Evolutionary conservation across 2,329 filamentous ascomycete genomes (phyloP).

Genomic region (Pyrenophora seminiperda): DNA sequence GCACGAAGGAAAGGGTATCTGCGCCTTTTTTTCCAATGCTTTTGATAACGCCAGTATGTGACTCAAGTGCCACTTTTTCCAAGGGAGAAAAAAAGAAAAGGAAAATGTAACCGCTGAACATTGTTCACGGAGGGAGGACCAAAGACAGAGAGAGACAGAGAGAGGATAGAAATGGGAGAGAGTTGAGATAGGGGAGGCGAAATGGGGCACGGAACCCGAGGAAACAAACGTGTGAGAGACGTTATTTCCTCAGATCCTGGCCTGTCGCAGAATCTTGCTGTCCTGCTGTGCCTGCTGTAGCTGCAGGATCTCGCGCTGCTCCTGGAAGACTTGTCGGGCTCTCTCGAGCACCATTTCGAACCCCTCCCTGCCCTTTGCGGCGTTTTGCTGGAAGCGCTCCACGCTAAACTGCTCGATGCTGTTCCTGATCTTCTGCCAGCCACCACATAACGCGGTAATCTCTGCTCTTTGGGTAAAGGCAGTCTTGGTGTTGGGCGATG

Average conservation of each 20-base stretch:
- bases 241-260: conserved; percentile 31
- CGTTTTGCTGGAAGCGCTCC: conserved; percentile 88
- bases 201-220: background rate
- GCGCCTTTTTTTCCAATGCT: conserved; percentile 13
- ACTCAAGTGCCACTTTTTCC: too few relatives aligned
- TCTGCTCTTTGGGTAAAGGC: conserved; percentile 87
- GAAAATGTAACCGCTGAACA: conserved; percentile 1
- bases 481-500: conserved; percentile 63
- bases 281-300: conserved; percentile 54
- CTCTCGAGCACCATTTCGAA: conserved; percentile 95
- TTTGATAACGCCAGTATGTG: conserved; percentile 13
- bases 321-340: conserved; percentile 87
- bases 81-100: background rate
- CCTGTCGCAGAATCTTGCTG: conserved; percentile 39
- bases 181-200: conserved; percentile 6
- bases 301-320: conserved; percentile 73
- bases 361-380: conserved; percentile 84
- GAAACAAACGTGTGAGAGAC: background rate
- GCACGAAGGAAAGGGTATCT: conserved; percentile 18
- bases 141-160: too few relatives aligned
- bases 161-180: too few relatives aligned
- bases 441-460: conserved; percentile 92
- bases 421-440: conserved; percentile 97
- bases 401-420: conserved; percentile 92
- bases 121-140: background rate